phyloP scores from a whole-genome alignment of 768 basidiomycete genomes.

The Lactarius pseudohatsudake region DNA sequence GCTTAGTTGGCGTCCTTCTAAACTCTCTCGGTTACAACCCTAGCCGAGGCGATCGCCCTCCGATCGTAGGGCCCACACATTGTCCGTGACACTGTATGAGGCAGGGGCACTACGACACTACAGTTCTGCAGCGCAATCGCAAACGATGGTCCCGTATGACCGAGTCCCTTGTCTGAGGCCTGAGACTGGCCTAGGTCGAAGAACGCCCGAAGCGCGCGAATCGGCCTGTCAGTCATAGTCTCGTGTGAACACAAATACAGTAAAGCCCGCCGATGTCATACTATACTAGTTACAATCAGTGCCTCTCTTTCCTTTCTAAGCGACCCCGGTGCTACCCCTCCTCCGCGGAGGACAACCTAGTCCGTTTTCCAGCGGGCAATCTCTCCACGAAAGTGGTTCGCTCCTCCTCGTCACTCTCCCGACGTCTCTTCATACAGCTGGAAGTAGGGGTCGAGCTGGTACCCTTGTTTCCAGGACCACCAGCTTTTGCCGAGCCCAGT shows the following conservation, averaged over 20 bases:
- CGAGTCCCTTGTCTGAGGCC: not conserved
- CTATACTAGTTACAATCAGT: not conserved
- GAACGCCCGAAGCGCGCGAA: not conserved
- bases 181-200: not conserved
- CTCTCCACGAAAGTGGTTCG: not conserved
- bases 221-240: not conserved
- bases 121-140: not conserved
- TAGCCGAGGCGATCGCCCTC: not conserved
- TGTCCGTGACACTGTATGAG: not conserved
- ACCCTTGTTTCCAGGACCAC: not conserved
- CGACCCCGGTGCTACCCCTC: not conserved
- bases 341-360: conserved; percentile 4
- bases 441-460: not conserved
- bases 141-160: not conserved
- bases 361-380: conserved; percentile 9
- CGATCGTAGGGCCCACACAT: not conserved
- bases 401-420: not conserved
- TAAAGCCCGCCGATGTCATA: not conserved
- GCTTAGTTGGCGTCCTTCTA: not conserved
- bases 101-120: too few species aligned
- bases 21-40: not conserved
- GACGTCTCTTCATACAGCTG: conserved; percentile 8
- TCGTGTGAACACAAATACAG: not conserved
- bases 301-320: not conserved
- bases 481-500: not conserved